Conservation (phyloP, 2,329 filamentous ascomycete species). For the Aspergillus sp. region DNA sequence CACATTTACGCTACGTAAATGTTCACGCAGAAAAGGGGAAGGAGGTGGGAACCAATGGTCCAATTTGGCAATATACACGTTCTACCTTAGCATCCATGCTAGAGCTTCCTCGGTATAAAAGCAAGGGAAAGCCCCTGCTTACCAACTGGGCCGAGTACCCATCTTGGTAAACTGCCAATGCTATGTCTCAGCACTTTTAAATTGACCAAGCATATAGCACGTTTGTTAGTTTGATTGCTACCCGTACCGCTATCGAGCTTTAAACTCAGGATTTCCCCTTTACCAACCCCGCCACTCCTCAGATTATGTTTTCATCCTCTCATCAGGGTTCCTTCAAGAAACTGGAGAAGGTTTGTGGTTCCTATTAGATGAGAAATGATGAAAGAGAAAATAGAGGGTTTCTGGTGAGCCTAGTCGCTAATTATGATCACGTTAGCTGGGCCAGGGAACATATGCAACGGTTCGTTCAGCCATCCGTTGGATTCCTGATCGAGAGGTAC, state of each 20-base stretch:
- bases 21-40: not conserved
- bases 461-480: not conserved
- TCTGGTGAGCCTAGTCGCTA: not conserved
- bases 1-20: not conserved
- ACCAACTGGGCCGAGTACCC: not conserved
- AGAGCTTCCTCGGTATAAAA: not conserved
- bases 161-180: not conserved
- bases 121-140: not conserved
- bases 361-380: not conserved
- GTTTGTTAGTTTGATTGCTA: not conserved
- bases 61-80: not conserved
- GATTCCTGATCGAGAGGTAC: not conserved
- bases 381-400: not conserved
- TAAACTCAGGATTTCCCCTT: too few relatives aligned
- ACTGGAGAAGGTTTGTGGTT: not conserved
- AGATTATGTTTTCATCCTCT: not conserved
- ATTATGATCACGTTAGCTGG: not conserved
- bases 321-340: not conserved
- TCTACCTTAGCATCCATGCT: not conserved
- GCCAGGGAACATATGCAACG: slow-evolving; percentile 5
- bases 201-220: not conserved
- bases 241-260: not conserved
- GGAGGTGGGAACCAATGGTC: not conserved
- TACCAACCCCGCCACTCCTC: not conserved
- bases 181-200: too few relatives aligned